A percentile compares a stretch with the other conserved stretches of the same genome.
Evolutionary conservation across 2,329 filamentous ascomycete genomes (phyloP).

Genomic region (Claviceps paspali): DNA sequence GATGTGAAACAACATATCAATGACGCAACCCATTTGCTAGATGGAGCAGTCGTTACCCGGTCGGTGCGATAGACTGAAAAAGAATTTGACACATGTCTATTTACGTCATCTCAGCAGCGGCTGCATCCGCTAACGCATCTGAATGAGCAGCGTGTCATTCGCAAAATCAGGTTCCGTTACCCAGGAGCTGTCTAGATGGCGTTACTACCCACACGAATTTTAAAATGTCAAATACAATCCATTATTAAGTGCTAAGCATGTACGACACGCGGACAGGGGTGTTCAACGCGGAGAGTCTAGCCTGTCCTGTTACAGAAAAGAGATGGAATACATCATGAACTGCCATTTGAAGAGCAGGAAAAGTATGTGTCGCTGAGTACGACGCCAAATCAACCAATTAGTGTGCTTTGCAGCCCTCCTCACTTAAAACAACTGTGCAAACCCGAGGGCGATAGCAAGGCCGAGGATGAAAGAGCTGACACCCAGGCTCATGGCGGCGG

Average conservation of each 20-base stretch:
- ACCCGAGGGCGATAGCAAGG: conserved; percentile 29
- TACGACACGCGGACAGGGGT: conserved; percentile 10
- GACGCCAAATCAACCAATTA: conserved; percentile 21
- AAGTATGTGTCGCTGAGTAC: conserved; percentile 19
- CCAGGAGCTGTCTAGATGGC: too few relatives aligned
- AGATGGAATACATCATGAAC: conserved; percentile 18
- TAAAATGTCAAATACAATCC: conserved; percentile 21
- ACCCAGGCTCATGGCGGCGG: conserved; percentile 28
- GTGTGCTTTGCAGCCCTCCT: conserved; percentile 10
- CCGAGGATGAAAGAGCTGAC: conserved; percentile 33
- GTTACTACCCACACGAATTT: neutral
- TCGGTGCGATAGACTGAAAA: too few relatives aligned
- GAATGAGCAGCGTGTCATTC: too few relatives aligned
- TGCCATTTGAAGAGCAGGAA: conserved; percentile 19
- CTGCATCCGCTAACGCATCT: too few relatives aligned
- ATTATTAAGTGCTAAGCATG: conserved; percentile 29
- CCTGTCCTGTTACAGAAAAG: conserved; percentile 12
- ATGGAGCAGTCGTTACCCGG: too few relatives aligned
- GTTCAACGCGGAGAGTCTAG: conserved; percentile 11
- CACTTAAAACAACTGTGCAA: conserved; percentile 37
- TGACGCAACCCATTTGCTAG: too few relatives aligned
- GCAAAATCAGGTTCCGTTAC: too few relatives aligned
- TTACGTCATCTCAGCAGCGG: too few relatives aligned
- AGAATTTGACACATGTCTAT: neutral
- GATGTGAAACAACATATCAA: neutral